Evolutionary conservation across 495 filamentous ascomycete genomes (phyloP).

Genomic region (Recurvomyces mirabilis): DNA sequence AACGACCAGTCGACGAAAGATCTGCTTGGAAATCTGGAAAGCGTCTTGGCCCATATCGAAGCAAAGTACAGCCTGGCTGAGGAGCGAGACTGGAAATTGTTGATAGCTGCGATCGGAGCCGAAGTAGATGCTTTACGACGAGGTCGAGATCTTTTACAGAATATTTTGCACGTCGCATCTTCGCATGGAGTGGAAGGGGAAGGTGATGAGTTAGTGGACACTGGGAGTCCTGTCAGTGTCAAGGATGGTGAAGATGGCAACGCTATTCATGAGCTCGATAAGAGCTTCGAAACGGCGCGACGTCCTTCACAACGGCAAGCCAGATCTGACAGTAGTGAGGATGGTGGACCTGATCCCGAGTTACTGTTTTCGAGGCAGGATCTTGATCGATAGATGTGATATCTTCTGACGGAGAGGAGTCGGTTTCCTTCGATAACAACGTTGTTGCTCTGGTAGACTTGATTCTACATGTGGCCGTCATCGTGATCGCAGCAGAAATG

Average conservation of each 20-base stretch:
- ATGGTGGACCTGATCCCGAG: constrained; percentile 31
- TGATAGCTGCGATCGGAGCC: constrained; percentile 79
- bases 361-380: constrained; percentile 37
- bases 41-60: constrained; percentile 48
- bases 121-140: constrained; percentile 76
- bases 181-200: not conserved
- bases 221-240: not conserved
- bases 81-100: constrained; percentile 67
- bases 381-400: not conserved
- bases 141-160: constrained; percentile 52
- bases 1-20: constrained; percentile 25
- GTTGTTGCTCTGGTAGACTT: no score
- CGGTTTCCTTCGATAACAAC: no score
- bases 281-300: constrained; percentile 19
- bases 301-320: not conserved
- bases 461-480: no score
- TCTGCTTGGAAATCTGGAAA: constrained; percentile 46
- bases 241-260: not conserved
- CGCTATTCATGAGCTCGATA: constrained; percentile 12
- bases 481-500: no score
- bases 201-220: not conserved
- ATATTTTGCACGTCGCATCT: constrained; percentile 30
- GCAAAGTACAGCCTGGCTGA: constrained; percentile 48
- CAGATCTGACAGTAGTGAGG: constrained; percentile 22
- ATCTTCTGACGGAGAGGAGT: no score